phyloP scores from a whole-genome alignment of 805 yeast species.

The Lachancea kluyveri region DNA sequence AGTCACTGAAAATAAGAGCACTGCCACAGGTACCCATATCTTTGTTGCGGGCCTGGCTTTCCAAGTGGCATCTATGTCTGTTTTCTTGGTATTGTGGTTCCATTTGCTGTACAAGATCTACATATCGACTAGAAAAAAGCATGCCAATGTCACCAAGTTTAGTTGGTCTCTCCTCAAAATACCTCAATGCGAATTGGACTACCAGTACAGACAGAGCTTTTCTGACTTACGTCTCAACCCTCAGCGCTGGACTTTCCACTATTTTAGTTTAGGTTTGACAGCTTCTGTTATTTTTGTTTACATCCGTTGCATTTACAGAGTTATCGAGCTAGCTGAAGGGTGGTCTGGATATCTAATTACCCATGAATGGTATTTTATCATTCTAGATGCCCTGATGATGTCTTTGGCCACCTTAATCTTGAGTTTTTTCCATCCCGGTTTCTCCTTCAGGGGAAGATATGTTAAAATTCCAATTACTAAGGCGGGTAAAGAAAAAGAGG shows the following conservation, averaged over 20 bases:
- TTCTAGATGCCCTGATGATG: slow-evolving; percentile 60
- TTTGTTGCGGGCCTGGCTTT: slow-evolving; percentile 76
- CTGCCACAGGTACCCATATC: slow-evolving; percentile 28
- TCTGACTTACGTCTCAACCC: slow-evolving; percentile 24
- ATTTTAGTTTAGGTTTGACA: slow-evolving; percentile 40
- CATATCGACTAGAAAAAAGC: slow-evolving; percentile 22
- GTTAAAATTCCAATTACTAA: slow-evolving; percentile 20
- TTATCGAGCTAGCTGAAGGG: slow-evolving; percentile 58
- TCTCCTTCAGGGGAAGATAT: slow-evolving; percentile 37
- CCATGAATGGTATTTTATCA: slow-evolving; percentile 52
- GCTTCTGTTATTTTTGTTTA: slow-evolving; percentile 49
- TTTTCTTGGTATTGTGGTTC: slow-evolving; percentile 48
- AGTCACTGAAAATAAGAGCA: slow-evolving; percentile 24
- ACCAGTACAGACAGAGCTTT: slow-evolving; percentile 23
- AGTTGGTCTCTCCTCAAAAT: slow-evolving; percentile 13
- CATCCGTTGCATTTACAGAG: slow-evolving; percentile 65
- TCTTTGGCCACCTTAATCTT: slow-evolving; percentile 40
- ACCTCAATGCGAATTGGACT: slow-evolving; percentile 18
- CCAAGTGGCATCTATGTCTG: slow-evolving; percentile 65
- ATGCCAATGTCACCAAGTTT: slow-evolving; percentile 14
- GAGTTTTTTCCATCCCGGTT: slow-evolving; percentile 59
- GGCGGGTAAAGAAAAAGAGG: slow-evolving; percentile 2
- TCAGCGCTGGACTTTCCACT: slow-evolving; percentile 32
- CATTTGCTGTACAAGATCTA: slow-evolving; percentile 41
- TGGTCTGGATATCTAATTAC: slow-evolving; percentile 63